These are phyloP conservation scores for Botrytis aclada DNA, from an alignment of 2,329 filamentous ascomycete genomes.

Conservation along the genomic window DNA sequence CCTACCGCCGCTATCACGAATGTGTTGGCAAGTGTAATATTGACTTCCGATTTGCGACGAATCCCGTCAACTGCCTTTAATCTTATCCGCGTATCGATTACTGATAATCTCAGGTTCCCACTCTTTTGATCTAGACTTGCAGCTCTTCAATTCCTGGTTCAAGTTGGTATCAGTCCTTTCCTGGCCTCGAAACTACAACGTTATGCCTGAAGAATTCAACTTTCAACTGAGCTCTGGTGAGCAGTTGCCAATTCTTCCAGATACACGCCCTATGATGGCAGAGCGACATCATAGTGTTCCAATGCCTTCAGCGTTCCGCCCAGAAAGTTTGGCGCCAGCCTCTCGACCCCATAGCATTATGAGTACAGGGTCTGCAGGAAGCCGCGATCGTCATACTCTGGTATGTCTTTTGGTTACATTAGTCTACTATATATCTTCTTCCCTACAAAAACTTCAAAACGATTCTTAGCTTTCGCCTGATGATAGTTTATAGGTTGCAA, in stretches of 20 bases:
- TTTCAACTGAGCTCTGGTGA: slow-evolving; percentile 10
- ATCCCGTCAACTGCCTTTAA: background rate
- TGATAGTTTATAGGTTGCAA: slow-evolving; percentile 21
- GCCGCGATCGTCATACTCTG: slow-evolving; percentile 22
- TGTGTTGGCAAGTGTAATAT: slow-evolving; percentile 18
- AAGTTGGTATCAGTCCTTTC: background rate
- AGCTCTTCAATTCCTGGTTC: background rate
- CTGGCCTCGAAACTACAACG: background rate
- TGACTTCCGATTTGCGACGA: background rate
- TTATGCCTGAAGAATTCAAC: slow-evolving; percentile 18
- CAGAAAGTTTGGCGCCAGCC: slow-evolving; percentile 5
- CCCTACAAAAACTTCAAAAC: background rate
- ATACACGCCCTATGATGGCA: slow-evolving; percentile 20
- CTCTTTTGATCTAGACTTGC: background rate
- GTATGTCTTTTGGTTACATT: slow-evolving; percentile 18
- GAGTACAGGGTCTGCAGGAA: slow-evolving; percentile 22
- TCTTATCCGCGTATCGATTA: background rate
- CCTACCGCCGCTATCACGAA: background rate
- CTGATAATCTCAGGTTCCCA: slow-evolving; percentile 1
- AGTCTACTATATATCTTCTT: background rate
- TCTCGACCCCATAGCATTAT: slow-evolving; percentile 21
- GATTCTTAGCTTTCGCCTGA: background rate
- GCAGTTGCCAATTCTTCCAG: background rate
- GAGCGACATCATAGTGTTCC: slow-evolving; percentile 20
- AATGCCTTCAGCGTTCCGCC: background rate